Evolutionary conservation across 768 basidiomycete species (phyloP).

Genomic region (Leccinellum albellum): DNA sequence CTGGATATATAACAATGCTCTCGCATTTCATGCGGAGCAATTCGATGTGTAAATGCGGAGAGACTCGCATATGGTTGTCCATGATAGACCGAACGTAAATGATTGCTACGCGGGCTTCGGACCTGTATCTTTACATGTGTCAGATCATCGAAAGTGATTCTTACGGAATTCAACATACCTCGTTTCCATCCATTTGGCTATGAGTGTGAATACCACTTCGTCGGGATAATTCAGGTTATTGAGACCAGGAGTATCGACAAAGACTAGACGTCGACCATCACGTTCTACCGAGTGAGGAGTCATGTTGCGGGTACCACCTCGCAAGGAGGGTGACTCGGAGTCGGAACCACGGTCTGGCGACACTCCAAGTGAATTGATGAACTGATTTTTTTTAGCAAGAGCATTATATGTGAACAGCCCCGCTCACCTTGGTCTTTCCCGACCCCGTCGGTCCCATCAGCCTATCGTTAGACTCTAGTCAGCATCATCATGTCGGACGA

Average conservation of each 20-base stretch:
- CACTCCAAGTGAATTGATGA: not conserved
- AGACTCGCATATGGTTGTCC: not conserved
- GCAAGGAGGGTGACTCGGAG: not conserved
- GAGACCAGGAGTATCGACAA: slow-evolving; percentile 10
- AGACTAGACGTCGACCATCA: not conserved
- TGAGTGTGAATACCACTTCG: not conserved
- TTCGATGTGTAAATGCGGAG: not conserved
- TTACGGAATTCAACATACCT: not conserved
- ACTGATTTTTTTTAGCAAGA: not conserved
- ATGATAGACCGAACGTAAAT: slow-evolving; percentile 8
- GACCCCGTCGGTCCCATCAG: slow-evolving; percentile 1
- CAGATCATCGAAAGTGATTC: not conserved
- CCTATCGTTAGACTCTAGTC: not conserved
- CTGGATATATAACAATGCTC: not conserved
- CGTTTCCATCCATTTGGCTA: not conserved
- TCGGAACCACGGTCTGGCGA: not conserved
- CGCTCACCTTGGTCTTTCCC: slow-evolving; percentile 6
- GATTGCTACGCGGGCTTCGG: not conserved
- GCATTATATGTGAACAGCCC: too few relatives aligned
- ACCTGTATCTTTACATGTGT: not conserved
- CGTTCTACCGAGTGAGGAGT: not conserved
- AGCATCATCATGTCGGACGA: not conserved
- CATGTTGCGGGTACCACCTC: not conserved
- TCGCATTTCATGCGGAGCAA: slow-evolving; percentile 1
- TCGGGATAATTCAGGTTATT: not conserved